These are phyloP conservation scores for Bipolaris cookei DNA, from an alignment of 2,329 filamentous ascomycete species.

Conservation along the genomic window DNA sequence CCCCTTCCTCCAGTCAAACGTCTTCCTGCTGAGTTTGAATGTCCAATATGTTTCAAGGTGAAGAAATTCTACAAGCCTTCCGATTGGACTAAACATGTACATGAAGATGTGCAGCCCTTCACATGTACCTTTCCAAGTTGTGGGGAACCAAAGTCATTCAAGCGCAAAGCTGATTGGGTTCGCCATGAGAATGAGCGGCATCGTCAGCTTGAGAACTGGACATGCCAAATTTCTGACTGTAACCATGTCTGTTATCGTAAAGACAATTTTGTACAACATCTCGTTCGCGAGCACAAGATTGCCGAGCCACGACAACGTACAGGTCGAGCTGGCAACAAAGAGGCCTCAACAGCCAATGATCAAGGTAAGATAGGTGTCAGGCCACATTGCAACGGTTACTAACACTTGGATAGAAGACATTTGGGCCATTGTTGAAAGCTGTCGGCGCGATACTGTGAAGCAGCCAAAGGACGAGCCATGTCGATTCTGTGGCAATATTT, in stretches of 20 bases:
- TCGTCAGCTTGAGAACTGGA: slow-evolving; percentile 89
- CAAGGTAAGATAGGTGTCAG: slow-evolving; percentile 27
- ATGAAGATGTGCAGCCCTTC: slow-evolving; percentile 91
- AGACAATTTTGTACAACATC: slow-evolving; percentile 91
- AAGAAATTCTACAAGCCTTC: slow-evolving; percentile 91
- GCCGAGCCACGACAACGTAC: slow-evolving; percentile 78
- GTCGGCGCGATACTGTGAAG: slow-evolving; percentile 71
- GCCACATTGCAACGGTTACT: slow-evolving; percentile 5
- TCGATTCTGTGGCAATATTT: slow-evolving; percentile 82
- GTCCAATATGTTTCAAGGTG: slow-evolving; percentile 80
- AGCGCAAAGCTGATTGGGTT: slow-evolving; percentile 95
- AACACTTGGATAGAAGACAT: slow-evolving; percentile 61
- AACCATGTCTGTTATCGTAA: slow-evolving; percentile 82
- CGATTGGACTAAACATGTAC: slow-evolving; percentile 96
- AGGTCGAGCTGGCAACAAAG: slow-evolving; percentile 56
- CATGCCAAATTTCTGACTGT: slow-evolving; percentile 81
- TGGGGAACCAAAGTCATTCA: slow-evolving; percentile 87
- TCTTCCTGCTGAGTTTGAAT: slow-evolving; percentile 88
- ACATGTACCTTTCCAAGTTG: slow-evolving; percentile 89
- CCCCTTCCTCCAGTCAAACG: slow-evolving; percentile 78
- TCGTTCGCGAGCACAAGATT: slow-evolving; percentile 89
- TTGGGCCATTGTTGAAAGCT: slow-evolving; percentile 79
- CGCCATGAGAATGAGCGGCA: slow-evolving; percentile 92
- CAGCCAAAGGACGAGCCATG: slow-evolving; percentile 79
- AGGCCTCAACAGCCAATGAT: slow-evolving; percentile 33